Evolutionary conservation across 78 protist genomes (phyloP).

Genomic region (Dictyostelium capitatum): DNA sequence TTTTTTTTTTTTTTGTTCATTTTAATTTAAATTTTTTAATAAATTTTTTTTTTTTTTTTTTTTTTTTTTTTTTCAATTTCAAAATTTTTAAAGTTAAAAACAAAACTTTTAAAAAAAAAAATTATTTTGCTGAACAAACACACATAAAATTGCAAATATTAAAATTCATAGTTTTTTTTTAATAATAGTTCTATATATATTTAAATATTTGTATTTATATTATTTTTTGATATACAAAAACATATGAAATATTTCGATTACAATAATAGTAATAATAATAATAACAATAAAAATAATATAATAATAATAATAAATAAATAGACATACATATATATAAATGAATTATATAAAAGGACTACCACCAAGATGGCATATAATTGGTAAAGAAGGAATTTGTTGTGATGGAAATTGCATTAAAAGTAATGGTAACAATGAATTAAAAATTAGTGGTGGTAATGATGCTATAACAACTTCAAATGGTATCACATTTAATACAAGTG

Average conservation of each 20-base stretch:
- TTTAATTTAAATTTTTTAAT: too few relatives aligned
- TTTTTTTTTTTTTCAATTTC: not conserved
- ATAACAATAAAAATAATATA: not conserved
- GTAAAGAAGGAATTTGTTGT: conserved; percentile 66
- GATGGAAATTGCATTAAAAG: conserved; percentile 27
- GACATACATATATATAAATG: not conserved
- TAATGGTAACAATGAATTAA: not conserved
- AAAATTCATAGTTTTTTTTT: not conserved
- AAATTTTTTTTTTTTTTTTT: not conserved
- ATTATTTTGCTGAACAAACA: too few relatives aligned
- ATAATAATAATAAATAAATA: conserved; percentile 9
- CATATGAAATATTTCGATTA: conserved; percentile 8
- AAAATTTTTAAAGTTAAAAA: too few relatives aligned
- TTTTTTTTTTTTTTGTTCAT: too few relatives aligned
- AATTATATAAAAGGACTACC: conserved; percentile 28
- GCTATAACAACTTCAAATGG: not conserved
- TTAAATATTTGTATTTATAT: not conserved
- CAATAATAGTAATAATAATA: not conserved
- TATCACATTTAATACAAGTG: not conserved
- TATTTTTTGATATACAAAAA: not conserved
- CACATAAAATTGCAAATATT: too few relatives aligned
- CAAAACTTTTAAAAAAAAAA: too few relatives aligned
- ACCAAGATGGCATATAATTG: conserved; percentile 78
- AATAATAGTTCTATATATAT: not conserved
- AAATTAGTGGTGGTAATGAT: not conserved